Evolutionary conservation across 73 alveolate genomes (phyloP).

Genomic region (Symbiodinium natans): DNA sequence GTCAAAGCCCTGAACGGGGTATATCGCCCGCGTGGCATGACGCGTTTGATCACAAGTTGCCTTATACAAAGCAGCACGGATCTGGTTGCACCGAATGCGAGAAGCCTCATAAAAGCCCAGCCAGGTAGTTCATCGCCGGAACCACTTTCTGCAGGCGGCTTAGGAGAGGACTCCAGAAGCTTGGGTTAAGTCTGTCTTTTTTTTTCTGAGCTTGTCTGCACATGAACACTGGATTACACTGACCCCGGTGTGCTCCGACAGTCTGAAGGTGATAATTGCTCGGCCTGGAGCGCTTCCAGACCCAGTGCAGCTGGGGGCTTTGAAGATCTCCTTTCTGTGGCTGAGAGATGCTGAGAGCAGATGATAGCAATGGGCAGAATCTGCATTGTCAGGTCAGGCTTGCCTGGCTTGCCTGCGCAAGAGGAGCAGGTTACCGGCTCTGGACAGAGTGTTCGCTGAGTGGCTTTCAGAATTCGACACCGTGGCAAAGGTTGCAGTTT

Average conservation of each 20-base stretch:
- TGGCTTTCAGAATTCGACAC: too few relatives aligned
- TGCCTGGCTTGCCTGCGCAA: neutral
- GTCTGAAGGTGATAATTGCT: slow-evolving; percentile 56
- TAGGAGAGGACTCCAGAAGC: too few relatives aligned
- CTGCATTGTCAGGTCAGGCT: neutral
- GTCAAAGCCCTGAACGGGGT: slow-evolving; percentile 79
- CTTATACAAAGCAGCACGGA: too few relatives aligned
- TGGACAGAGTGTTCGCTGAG: too few relatives aligned
- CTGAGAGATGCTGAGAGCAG: too few relatives aligned
- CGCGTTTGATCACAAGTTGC: neutral
- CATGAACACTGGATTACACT: too few relatives aligned
- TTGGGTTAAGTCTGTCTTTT: too few relatives aligned
- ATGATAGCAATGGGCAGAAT: neutral
- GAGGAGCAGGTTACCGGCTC: neutral
- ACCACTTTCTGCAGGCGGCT: slow-evolving; percentile 24
- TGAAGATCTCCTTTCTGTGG: neutral
- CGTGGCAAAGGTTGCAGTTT: neutral
- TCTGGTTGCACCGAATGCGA: neutral
- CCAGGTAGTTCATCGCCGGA: slow-evolving; percentile 80
- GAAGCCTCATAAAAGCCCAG: neutral
- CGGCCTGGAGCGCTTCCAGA: slow-evolving; percentile 87
- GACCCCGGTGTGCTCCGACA: too few relatives aligned
- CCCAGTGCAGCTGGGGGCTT: slow-evolving; percentile 47
- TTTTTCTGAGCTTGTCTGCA: too few relatives aligned
- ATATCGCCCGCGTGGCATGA: slow-evolving; percentile 43